Conservation (phyloP, 108 stramenopile genomes). For the Schizochytrium sp. region DNA sequence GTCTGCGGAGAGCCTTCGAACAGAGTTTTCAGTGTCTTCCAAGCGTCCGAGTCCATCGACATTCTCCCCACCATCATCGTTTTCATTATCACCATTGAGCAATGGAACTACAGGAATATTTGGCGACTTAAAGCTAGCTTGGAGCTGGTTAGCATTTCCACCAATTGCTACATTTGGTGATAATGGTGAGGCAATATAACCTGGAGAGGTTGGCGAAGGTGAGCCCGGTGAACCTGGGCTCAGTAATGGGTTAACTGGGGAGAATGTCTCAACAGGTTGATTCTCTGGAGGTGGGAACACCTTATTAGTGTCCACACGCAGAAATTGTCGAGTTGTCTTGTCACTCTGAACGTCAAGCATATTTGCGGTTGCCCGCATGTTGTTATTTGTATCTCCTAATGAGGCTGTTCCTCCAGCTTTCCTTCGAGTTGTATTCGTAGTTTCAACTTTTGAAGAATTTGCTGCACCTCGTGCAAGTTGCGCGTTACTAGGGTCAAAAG, state of each 20-base stretch:
- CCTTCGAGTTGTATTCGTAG: not conserved
- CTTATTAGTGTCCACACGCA: too few relatives aligned
- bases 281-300: too few relatives aligned
- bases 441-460: constrained; percentile 1
- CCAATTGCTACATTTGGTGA: constrained; percentile 27
- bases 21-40: too few relatives aligned
- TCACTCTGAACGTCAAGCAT: too few relatives aligned
- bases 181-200: not conserved
- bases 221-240: not conserved
- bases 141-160: not conserved
- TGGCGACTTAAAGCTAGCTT: not conserved
- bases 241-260: not conserved
- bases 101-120: not conserved
- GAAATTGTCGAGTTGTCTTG: too few relatives aligned
- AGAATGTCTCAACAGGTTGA: too few relatives aligned
- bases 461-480: constrained; percentile 10
- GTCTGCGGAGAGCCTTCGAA: not conserved
- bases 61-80: not conserved
- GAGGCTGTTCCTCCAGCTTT: too few relatives aligned
- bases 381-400: too few relatives aligned
- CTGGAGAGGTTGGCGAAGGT: not conserved
- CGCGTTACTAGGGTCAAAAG: constrained; percentile 28
- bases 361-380: too few relatives aligned
- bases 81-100: not conserved
- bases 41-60: too few relatives aligned